Evolutionary conservation across 306 rosid species (phyloP).

Genomic region (Citrullus colocynthis): DNA sequence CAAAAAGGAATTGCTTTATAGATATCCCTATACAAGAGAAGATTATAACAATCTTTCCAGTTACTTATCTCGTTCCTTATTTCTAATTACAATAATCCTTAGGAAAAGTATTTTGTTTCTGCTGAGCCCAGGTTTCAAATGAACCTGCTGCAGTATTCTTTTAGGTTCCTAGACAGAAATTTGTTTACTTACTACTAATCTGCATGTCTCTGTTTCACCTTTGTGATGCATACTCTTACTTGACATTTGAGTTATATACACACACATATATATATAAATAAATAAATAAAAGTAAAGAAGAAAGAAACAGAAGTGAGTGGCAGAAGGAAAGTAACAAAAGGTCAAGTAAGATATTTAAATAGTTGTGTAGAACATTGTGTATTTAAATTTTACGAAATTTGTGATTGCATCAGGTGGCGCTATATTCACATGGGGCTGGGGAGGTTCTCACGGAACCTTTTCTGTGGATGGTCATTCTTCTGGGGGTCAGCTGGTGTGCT

Average conservation of each 20-base stretch:
- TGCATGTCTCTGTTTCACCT: not conserved
- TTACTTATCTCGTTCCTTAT: too few species aligned
- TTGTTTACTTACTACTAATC: not conserved
- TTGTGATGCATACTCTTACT: not conserved
- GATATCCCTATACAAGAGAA: too few species aligned
- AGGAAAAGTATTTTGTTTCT: too few species aligned
- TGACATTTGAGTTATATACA: not conserved
- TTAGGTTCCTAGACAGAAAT: not conserved
- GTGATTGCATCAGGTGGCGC: constrained; percentile 41
- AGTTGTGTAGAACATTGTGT: not conserved
- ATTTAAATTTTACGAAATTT: not conserved
- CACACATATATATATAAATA: too few species aligned
- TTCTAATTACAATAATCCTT: too few species aligned
- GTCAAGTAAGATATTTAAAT: not conserved
- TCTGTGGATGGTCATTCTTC: constrained; percentile 76
- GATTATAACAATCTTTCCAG: too few species aligned
- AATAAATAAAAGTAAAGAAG: not conserved
- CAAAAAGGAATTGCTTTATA: too few species aligned
- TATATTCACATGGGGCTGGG: constrained; percentile 98
- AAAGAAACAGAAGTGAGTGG: not conserved
- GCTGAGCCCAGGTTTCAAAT: not conserved
- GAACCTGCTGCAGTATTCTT: not conserved
- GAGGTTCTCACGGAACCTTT: constrained; percentile 90
- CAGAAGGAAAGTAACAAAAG: not conserved
- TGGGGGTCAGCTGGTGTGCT: constrained; percentile 83